Evolutionary conservation across 1,139 yeast genomes (phyloP), one percentile per base, ranked within the genome.

Genomic region (Pichia sp.): DNA sequence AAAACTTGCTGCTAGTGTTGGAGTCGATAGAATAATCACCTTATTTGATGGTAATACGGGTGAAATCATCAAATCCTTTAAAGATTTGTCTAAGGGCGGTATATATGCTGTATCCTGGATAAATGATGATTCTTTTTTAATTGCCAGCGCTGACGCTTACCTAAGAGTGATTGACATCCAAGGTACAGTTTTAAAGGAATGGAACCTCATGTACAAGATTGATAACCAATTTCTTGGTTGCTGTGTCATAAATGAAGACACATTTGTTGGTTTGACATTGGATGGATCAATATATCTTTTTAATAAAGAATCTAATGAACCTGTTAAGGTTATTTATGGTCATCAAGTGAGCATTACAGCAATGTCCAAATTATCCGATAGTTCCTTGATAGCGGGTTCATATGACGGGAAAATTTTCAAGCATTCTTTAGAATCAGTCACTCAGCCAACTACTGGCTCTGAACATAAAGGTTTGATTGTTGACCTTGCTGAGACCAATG

Each of bases 11-110:
- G 82, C 82, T n/a, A 75, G 87, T 53, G 96, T 83, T 4, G 96
- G 97, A 23, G 78, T 94, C 28, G 98, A 92, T 64, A 75, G 95
- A 55, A 67, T 72, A 43, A 77, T 87, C 48, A 85, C 76, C 37
- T 63, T 90, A 11, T 92, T 86, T 61, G 95, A 92, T 53, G 97
- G 97, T 34, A 81, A 82, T 56, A 76, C 87, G 9, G 97, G 97
- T 37, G 95, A 85, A 44, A 77, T 74, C 54, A 48, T 79, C 34
- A 70, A 71, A 45, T 73, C 73, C 55, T 61, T 81, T 35, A 77
- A 72, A 40, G 67, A 66, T 40, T 73, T 77, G 5, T 94, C 86
- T 55, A 75, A 77, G 6, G 95, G 95, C 39, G 94, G 96, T 39
- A 77, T 90, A 27, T 85, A 81, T 60, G 81, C 85, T 0, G 68